Conservation (phyloP, 257 asterid genomes). For the Nemophila menziesii region DNA sequence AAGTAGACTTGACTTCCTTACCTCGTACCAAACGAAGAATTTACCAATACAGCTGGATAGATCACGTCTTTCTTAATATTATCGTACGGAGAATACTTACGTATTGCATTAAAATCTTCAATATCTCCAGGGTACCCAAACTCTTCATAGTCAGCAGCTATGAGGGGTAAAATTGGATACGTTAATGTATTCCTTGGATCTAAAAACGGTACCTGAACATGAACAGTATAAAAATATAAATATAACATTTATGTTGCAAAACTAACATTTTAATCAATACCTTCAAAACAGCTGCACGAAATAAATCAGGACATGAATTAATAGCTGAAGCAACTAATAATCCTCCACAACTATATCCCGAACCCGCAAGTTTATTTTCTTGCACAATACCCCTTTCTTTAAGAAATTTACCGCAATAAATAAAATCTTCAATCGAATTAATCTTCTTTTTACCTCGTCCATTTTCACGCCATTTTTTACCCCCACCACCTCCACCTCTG, state of each 20-base stretch:
- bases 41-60: slow-evolving; percentile 62
- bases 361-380: slow-evolving; percentile 76
- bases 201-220: slow-evolving; percentile 72
- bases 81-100: slow-evolving; percentile 81
- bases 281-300: slow-evolving; percentile 88
- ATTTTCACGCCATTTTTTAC: slow-evolving; percentile 70
- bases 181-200: slow-evolving; percentile 81
- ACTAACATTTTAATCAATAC: too few species aligned
- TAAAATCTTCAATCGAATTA: slow-evolving; percentile 59
- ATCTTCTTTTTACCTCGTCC: slow-evolving; percentile 64
- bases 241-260: too few species aligned
- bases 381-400: slow-evolving; percentile 54
- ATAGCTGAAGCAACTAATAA: slow-evolving; percentile 87
- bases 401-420: slow-evolving; percentile 78
- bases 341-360: slow-evolving; percentile 99
- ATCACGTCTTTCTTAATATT: slow-evolving; percentile 48
- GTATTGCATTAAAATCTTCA: slow-evolving; percentile 76
- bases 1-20: too few species aligned
- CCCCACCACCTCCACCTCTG: slow-evolving; percentile 96
- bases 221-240: too few species aligned
- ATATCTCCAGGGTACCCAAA: slow-evolving; percentile 87
- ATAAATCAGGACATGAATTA: slow-evolving; percentile 57
- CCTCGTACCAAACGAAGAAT: slow-evolving; percentile 75
- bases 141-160: slow-evolving; percentile 81
- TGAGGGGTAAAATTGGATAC: slow-evolving; percentile 63